Conservation (phyloP, 2,329 filamentous ascomycete genomes). For the Colletotrichum sansevieriae region DNA sequence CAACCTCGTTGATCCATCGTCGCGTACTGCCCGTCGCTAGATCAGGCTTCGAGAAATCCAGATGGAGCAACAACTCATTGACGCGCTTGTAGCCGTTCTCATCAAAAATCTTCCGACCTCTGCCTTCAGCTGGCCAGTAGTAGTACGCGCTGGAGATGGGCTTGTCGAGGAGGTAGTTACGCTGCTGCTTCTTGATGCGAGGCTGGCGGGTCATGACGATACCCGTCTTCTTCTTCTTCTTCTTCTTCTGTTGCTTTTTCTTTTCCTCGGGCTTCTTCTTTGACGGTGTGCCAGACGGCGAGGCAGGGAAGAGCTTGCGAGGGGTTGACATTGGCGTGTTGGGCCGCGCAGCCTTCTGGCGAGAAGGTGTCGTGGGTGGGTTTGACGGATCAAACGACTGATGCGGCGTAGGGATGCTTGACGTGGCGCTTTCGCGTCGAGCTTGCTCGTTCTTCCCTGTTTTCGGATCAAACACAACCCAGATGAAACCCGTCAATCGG, state of each 20-base stretch:
- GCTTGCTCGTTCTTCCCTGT: conserved; percentile 32
- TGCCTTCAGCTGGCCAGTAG: conserved; percentile 71
- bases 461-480: conserved; percentile 83
- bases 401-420: conserved; percentile 46
- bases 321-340: conserved; percentile 51
- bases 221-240: conserved; percentile 66
- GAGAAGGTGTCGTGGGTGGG: conserved; percentile 51
- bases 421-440: conserved; percentile 5
- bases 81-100: conserved; percentile 76
- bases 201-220: conserved; percentile 74
- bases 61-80: conserved; percentile 76
- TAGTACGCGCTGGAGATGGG: conserved; percentile 72
- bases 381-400: conserved; percentile 46
- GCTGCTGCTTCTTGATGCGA: conserved; percentile 70
- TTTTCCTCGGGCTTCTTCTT: conserved; percentile 52
- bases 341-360: conserved; percentile 43
- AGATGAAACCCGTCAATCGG: conserved; percentile 91
- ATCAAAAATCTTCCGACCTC: conserved; percentile 74
- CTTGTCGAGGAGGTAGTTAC: conserved; percentile 62
- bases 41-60: conserved; percentile 78
- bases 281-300: conserved; percentile 25
- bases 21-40: conserved; percentile 74
- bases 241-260: conserved; percentile 55
- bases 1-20: conserved; percentile 79
- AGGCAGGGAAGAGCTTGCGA: conserved; percentile 48